Base-by-base conservation (phyloP, 2,329 filamentous ascomycete genomes). In the Diaporthe aspalathi region DNA sequence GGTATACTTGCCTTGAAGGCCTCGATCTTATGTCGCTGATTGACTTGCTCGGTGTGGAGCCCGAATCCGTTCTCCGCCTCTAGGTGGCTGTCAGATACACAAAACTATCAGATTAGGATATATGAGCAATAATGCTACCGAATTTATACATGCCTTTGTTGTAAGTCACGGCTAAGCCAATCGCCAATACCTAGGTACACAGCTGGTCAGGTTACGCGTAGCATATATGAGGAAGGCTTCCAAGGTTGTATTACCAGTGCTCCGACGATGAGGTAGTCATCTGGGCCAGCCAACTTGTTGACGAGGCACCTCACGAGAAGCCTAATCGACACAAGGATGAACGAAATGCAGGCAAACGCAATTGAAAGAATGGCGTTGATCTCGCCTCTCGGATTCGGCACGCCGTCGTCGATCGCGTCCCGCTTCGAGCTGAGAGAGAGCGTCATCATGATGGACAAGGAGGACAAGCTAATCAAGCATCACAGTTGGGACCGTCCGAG, bases 371-470 rank as follows among this genome's bases (percentile, higher is more conserved):
- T 49, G 38, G 68, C 43, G 7, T 73, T 69, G 29, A 38, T 71
- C n/a, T 72, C 45, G n/a, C 73, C 73, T 3, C 69, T 54, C 11
- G 72, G 72, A 49, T 74, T 74, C 12, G 66, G 67, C 8, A 72
- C 47, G 14, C 67, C 67, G 22, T 74, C 73, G 67, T 74, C 73
- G 35, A 74, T 74, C 20, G 72, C 73, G 52, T 74, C 83, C 85
- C 12, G 80, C 77, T 29, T 53, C 22, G 1, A 29, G 16, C 32
- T 24, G 49, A 53, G 6, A 35, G 43, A 67, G 35, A 22, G 52
- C 35, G 65, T 24, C 60, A 65, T 60, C 4, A 29, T 65, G 60
- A 65, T 24, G 16, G 4, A 24, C 60, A 50, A 38, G 12, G 7
- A 50, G 40, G 5, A 17, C 22, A 9, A 50, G 12, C 45, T 35